Percentiles rank a stretch among this genome's conserved stretches.
Evolutionary conservation across 139 green algal species (phyloP).

Genomic region (Auxenochlorella pyrenoidosa): DNA sequence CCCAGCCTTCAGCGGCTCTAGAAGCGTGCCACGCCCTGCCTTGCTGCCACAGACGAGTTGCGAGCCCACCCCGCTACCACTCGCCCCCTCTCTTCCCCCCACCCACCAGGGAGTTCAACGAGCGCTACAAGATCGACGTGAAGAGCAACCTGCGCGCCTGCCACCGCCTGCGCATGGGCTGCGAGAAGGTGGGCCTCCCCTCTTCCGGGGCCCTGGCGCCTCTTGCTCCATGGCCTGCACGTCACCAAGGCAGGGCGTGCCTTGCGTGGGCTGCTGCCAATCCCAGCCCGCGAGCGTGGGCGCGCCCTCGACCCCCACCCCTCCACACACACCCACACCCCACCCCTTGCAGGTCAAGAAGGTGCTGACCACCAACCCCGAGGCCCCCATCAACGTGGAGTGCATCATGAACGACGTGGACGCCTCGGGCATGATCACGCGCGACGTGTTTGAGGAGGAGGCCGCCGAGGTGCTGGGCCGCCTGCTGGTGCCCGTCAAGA

Average conservation of each 20-base stretch:
- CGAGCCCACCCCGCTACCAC: too few relatives aligned
- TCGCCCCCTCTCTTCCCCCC: too few relatives aligned
- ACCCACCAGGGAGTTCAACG: conserved; percentile 76
- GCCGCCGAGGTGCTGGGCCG: conserved; percentile 64
- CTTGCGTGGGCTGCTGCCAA: background rate
- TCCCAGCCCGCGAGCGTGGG: background rate
- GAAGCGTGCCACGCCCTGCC: too few relatives aligned
- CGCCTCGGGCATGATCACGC: conserved; percentile 69
- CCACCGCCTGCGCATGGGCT: conserved; percentile 87
- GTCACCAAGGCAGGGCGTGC: background rate
- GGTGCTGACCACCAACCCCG: conserved; percentile 90
- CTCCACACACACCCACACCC: background rate
- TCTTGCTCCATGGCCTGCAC: too few relatives aligned
- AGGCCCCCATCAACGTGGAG: conserved; percentile 92
- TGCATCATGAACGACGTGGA: conserved; percentile 97
- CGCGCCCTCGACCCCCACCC: background rate
- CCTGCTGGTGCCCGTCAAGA: conserved; percentile 63
- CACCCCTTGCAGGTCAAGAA: conserved; percentile 8
- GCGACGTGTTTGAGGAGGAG: conserved; percentile 84
- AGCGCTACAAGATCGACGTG: conserved; percentile 91
- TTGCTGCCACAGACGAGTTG: too few relatives aligned
- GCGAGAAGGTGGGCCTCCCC: conserved; percentile 89
- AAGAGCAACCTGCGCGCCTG: conserved; percentile 77
- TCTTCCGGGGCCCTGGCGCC: too few relatives aligned
- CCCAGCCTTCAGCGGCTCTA: too few relatives aligned